A percentile compares a stretch with the other conserved stretches of the same genome.
Conservation (phyloP, 306 rosid genomes). For the Glycine latifolia region DNA sequence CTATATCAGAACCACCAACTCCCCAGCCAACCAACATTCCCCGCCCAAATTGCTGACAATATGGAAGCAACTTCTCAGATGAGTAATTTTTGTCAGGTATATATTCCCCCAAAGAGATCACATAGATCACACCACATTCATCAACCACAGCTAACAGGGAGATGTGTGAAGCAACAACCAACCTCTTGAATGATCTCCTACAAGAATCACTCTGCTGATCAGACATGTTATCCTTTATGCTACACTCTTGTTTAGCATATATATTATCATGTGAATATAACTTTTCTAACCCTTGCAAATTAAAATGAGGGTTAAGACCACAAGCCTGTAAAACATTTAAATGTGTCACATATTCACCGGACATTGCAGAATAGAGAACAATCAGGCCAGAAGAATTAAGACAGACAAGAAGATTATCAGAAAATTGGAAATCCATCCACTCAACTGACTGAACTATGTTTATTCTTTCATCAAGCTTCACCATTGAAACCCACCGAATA, state of each 20-base stretch:
- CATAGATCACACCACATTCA: conserved; percentile 81
- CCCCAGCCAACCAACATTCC: conserved; percentile 82
- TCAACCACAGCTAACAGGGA: conserved; percentile 80
- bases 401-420: conserved; percentile 78
- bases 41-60: conserved; percentile 60
- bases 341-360: conserved; percentile 77
- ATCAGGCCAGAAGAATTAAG: conserved; percentile 77
- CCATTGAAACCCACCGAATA: conserved; percentile 79
- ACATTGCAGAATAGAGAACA: conserved; percentile 67
- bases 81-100: conserved; percentile 49
- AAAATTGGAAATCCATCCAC: conserved; percentile 85
- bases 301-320: conserved; percentile 57
- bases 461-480: conserved; percentile 75
- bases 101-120: conserved; percentile 58
- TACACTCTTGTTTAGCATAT: conserved; percentile 49
- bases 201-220: conserved; percentile 45
- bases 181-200: conserved; percentile 70
- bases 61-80: conserved; percentile 66
- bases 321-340: conserved; percentile 66
- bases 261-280: conserved; percentile 41
- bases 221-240: conserved; percentile 48
- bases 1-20: conserved; percentile 80
- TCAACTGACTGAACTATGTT: conserved; percentile 52
- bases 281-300: conserved; percentile 48
- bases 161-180: conserved; percentile 77